These are phyloP conservation scores for Rhizoclosmatium globosum DNA, from an alignment of 192 early-diverging fungal species.

Conservation along the genomic window DNA sequence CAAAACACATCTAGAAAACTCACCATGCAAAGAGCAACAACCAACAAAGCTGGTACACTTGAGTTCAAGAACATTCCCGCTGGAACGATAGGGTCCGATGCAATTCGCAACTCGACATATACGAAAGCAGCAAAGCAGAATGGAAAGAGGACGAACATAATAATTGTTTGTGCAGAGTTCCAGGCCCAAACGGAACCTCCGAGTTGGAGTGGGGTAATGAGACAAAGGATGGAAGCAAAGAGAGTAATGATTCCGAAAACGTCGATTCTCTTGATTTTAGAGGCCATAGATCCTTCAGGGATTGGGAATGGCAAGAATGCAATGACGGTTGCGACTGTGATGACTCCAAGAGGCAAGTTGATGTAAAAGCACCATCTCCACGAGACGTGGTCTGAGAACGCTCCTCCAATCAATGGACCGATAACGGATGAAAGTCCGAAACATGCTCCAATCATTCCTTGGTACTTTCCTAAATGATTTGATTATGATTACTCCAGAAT, in stretches of 20 bases:
- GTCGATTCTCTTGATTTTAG: constrained; percentile 70
- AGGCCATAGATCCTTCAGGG: constrained; percentile 46
- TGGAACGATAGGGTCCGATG: constrained; percentile 42
- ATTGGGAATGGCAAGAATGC: constrained; percentile 63
- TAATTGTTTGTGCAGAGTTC: constrained; percentile 60
- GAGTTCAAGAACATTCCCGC: constrained; percentile 30
- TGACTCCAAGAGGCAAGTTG: constrained; percentile 77
- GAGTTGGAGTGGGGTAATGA: constrained; percentile 70
- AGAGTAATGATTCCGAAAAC: constrained; percentile 60
- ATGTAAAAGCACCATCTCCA: constrained; percentile 70
- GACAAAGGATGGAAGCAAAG: constrained; percentile 53
- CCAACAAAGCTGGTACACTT: constrained; percentile 23
- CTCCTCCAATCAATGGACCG: constrained; percentile 82
- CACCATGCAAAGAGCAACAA: constrained; percentile 28
- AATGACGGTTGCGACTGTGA: constrained; percentile 61
- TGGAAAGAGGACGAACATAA: constrained; percentile 63
- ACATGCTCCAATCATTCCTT: constrained; percentile 74
- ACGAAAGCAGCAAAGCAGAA: constrained; percentile 25
- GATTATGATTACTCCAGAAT: not conserved
- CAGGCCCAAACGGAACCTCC: constrained; percentile 72
- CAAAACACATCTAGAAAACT: no score
- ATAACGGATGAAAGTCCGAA: constrained; percentile 77
- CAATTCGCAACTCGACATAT: constrained; percentile 31
- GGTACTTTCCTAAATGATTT: constrained; percentile 62
- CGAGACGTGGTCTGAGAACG: constrained; percentile 69